phyloP scores from a whole-genome alignment of 768 basidiomycete species.

The Calocera viscosa region DNA sequence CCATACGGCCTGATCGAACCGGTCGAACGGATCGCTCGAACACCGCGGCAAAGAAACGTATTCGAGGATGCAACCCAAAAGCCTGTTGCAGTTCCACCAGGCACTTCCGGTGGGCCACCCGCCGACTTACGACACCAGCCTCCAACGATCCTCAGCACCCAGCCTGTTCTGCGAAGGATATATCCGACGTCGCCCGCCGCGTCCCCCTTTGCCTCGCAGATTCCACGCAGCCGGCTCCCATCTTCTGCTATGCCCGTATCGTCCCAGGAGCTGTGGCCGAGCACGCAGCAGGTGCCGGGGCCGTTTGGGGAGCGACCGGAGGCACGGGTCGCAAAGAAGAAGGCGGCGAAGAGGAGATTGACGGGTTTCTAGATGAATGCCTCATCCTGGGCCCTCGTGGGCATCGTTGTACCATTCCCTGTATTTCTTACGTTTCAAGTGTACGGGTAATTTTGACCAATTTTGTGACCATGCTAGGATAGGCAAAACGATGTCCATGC shows the following conservation, averaged over 20 bases:
- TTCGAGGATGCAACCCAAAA: constrained; percentile 16
- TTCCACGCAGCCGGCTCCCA: neutral
- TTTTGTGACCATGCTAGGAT: too few species aligned
- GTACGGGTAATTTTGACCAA: too few species aligned
- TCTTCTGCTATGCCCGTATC: constrained; percentile 9
- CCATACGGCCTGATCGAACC: constrained; percentile 31
- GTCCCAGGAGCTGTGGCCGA: constrained; percentile 37
- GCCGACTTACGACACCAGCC: neutral
- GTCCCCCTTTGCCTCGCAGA: neutral
- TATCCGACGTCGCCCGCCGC: neutral
- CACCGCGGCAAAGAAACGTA: neutral
- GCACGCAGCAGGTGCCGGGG: constrained; percentile 62
- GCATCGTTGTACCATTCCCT: too few species aligned
- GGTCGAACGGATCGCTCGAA: neutral
- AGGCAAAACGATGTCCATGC: neutral
- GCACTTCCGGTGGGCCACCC: constrained; percentile 10
- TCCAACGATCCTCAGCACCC: neutral
- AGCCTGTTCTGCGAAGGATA: neutral
- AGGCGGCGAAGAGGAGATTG: constrained; percentile 49
- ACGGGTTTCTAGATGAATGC: constrained; percentile 50
- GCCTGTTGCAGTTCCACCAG: constrained; percentile 14
- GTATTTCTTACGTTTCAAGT: too few species aligned
- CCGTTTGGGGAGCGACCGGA: constrained; percentile 47
- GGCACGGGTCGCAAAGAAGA: constrained; percentile 38
- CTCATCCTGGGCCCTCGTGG: too few species aligned